phyloP scores from a whole-genome alignment of 2,329 filamentous ascomycete genomes.

The Colletotrichum filicis region DNA sequence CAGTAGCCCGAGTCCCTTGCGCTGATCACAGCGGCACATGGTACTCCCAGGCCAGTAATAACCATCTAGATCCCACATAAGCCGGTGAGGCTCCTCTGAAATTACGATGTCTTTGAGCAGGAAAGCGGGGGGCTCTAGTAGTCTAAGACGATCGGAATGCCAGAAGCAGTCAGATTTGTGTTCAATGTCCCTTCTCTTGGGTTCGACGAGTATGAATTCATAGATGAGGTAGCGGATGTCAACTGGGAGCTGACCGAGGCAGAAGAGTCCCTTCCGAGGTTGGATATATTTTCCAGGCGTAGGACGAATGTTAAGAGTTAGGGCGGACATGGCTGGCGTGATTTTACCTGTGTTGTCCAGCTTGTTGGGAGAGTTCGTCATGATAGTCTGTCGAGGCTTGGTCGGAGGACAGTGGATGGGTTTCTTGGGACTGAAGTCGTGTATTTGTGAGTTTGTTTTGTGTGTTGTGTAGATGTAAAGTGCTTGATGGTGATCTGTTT shows the following conservation, averaged over 20 bases:
- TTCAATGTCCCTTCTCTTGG: not conserved
- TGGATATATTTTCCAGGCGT: no score
- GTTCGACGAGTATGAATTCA: not conserved
- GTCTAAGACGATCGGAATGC: not conserved
- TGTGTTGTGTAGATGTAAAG: not conserved
- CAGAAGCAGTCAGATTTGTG: not conserved
- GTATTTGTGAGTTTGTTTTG: not conserved
- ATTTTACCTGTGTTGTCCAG: not conserved
- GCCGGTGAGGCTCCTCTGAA: not conserved
- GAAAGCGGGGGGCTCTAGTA: not conserved
- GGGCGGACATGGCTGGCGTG: not conserved
- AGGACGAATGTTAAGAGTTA: not conserved
- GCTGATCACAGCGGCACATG: not conserved
- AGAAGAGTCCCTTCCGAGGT: not conserved
- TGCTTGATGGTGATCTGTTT: not conserved
- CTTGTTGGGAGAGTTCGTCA: not conserved
- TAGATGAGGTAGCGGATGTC: not conserved
- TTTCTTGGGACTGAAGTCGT: not conserved
- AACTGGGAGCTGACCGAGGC: not conserved
- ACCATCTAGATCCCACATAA: not conserved
- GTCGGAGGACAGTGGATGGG: not conserved
- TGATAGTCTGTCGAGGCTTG: not conserved
- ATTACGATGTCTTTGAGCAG: not conserved
- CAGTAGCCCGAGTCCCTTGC: not conserved
- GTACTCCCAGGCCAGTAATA: no score